Conservation (phyloP, 192 early-diverging fungal genomes). For the Coemansia sp. region DNA sequence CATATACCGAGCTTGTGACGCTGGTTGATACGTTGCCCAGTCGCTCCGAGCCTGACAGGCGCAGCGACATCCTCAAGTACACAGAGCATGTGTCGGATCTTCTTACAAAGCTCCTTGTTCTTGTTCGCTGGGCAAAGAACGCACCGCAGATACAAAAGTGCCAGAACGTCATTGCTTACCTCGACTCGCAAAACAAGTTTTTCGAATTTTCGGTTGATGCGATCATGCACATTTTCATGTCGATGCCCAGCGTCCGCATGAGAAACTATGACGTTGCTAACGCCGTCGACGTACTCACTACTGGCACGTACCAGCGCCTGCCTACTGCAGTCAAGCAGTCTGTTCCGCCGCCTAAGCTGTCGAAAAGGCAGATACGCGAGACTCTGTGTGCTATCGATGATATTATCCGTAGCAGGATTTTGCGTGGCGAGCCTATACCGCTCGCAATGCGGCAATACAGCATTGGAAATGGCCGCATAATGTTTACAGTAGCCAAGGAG, state of each 20-base stretch:
- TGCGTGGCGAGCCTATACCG: conserved; percentile 72
- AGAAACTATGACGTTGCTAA: conserved; percentile 80
- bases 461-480: conserved; percentile 69
- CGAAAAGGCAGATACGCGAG: conserved; percentile 59
- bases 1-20: conserved; percentile 66
- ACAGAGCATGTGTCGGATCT: conserved; percentile 61
- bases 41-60: conserved; percentile 59
- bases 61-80: conserved; percentile 65
- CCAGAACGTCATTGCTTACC: conserved; percentile 63
- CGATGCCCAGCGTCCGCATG: conserved; percentile 61
- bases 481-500: conserved; percentile 62
- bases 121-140: conserved; percentile 73
- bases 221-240: conserved; percentile 55
- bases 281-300: conserved; percentile 82
- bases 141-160: conserved; percentile 70
- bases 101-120: conserved; percentile 70
- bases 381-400: conserved; percentile 66
- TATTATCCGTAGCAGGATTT: conserved; percentile 68
- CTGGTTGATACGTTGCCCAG: conserved; percentile 65
- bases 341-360: conserved; percentile 60
- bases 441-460: conserved; percentile 61
- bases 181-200: conserved; percentile 62
- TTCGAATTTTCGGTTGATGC: conserved; percentile 62
- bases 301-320: conserved; percentile 77
- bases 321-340: conserved; percentile 72